phyloP scores from a whole-genome alignment of 352 stramenopile species.

The Blastocystis hominis region DNA sequence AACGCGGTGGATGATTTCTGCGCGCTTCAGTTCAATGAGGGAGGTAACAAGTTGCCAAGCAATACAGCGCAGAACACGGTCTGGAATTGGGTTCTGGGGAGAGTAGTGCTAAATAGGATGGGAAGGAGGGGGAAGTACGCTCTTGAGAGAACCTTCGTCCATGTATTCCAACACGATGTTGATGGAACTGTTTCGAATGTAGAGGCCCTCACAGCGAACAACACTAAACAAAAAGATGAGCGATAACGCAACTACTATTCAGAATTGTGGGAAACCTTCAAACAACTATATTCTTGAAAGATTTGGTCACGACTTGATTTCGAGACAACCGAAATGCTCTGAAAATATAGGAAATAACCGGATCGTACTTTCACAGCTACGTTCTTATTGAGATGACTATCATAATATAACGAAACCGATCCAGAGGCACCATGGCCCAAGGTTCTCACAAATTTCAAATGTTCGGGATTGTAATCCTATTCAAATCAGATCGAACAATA shows the following conservation, averaged over 20 bases:
- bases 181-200: neutral
- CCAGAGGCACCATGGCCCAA: constrained; percentile 11
- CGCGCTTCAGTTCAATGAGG: neutral
- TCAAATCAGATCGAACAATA: neutral
- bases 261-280: neutral
- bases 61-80: constrained; percentile 42
- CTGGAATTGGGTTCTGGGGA: neutral
- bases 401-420: constrained; percentile 18
- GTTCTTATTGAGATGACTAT: neutral
- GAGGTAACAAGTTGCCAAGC: constrained; percentile 9
- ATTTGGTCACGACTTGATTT: constrained; percentile 31
- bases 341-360: neutral
- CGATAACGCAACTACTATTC: neutral
- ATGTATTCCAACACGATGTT: constrained; percentile 50
- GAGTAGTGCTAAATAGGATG: constrained; percentile 6
- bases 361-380: constrained; percentile 21
- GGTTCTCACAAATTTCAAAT: neutral
- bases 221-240: neutral
- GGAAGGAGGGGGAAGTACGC: neutral
- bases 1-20: neutral
- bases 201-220: neutral
- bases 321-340: neutral
- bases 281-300: constrained; percentile 9
- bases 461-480: constrained; percentile 1
- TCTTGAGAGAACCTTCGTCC: constrained; percentile 11